A percentile compares a stretch with the other conserved stretches of the same genome.
Conservation (phyloP, 73 alveolate genomes). For the Effrenium voratum region DNA sequence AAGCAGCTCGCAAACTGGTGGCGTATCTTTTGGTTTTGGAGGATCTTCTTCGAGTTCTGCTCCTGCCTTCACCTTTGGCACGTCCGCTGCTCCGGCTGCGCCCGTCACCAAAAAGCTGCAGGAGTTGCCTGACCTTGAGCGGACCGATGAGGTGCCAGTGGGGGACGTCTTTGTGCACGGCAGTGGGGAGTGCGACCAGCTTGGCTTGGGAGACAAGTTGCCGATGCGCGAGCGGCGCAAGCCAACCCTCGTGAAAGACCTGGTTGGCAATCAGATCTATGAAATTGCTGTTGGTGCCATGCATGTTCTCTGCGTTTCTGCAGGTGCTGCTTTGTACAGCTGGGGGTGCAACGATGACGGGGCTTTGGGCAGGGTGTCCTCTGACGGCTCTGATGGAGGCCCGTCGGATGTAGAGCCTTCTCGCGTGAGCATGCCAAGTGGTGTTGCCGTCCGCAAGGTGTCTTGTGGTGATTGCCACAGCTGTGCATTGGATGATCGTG, state of each 20-base stretch:
- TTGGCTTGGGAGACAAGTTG: slow-evolving; percentile 94
- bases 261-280: slow-evolving; percentile 37
- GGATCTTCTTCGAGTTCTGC: slow-evolving; percentile 38
- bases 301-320: slow-evolving; percentile 95
- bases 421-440: slow-evolving; percentile 37
- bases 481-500: slow-evolving; percentile 65
- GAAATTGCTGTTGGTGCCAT: slow-evolving; percentile 96
- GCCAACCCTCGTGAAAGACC: slow-evolving; percentile 86
- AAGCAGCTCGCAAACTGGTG: background rate
- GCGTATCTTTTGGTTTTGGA: slow-evolving; percentile 40
- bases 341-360: slow-evolving; percentile 97
- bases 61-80: slow-evolving; percentile 12
- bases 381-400: slow-evolving; percentile 61
- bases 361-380: slow-evolving; percentile 95
- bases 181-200: slow-evolving; percentile 96
- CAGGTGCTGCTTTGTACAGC: slow-evolving; percentile 95
- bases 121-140: slow-evolving; percentile 11
- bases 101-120: background rate
- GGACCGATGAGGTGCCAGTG: slow-evolving; percentile 46
- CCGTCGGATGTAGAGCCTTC: slow-evolving; percentile 64
- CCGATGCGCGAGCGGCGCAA: slow-evolving; percentile 92
- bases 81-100: background rate
- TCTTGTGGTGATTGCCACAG: slow-evolving; percentile 87
- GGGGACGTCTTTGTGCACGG: slow-evolving; percentile 95
- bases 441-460: slow-evolving; percentile 66